Percentiles rank a stretch among this genome's conserved stretches.
Conservation (phyloP, 306 rosid genomes). For the Canavalia ensiformis region DNA sequence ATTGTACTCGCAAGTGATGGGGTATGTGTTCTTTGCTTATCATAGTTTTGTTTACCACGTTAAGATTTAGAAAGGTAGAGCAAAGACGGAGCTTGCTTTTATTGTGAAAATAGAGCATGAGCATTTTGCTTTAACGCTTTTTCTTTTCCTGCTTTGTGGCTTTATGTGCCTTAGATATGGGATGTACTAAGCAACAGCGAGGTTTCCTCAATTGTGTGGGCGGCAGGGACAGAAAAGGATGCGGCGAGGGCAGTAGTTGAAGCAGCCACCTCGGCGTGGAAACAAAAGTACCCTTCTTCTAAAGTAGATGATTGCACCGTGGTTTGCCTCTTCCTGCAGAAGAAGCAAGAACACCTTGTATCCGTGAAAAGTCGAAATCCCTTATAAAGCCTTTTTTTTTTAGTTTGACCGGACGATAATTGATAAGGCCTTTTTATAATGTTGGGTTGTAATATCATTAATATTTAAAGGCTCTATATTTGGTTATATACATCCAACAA, state of each 20-base stretch:
- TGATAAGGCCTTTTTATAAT: background rate
- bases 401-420: background rate
- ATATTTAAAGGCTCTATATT: no score
- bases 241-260: constrained; percentile 65
- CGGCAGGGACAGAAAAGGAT: constrained; percentile 50
- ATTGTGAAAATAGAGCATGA: no score
- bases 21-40: constrained; percentile 42
- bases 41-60: no score
- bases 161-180: constrained; percentile 58
- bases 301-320: constrained; percentile 66
- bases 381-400: background rate
- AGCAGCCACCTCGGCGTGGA: constrained; percentile 62
- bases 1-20: constrained; percentile 73
- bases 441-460: background rate
- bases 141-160: background rate
- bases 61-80: background rate
- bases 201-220: constrained; percentile 64
- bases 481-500: background rate
- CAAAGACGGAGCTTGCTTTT: background rate
- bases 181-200: constrained; percentile 67
- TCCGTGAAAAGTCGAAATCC: background rate
- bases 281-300: constrained; percentile 49
- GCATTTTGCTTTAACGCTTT: background rate
- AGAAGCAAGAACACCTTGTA: background rate
- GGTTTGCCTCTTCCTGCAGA: constrained; percentile 59